phyloP scores from a whole-genome alignment of 1,284 basidiomycete genomes.

The Porogramme epimiltina region DNA sequence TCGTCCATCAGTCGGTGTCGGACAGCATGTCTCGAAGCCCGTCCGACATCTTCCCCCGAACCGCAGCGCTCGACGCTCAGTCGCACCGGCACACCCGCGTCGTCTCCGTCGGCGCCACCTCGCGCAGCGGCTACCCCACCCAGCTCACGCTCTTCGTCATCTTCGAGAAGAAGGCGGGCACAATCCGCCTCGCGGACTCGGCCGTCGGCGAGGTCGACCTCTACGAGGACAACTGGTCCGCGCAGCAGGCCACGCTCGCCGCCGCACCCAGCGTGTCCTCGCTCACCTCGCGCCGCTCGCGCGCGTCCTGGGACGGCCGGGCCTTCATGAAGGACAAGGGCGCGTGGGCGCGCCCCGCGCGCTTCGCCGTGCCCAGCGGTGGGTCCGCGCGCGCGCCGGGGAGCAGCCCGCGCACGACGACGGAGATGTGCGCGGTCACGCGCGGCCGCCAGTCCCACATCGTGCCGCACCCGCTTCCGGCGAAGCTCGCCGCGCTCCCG shows the following conservation, averaged over 20 bases:
- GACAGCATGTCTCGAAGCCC: slow-evolving; percentile 49
- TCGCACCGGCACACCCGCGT: slow-evolving; percentile 31
- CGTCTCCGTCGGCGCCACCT: slow-evolving; percentile 26
- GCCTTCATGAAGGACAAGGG: slow-evolving; percentile 44
- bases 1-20: slow-evolving; percentile 67
- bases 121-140: slow-evolving; percentile 49
- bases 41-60: slow-evolving; percentile 39
- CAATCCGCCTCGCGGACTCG: slow-evolving; percentile 77
- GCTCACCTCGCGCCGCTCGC: slow-evolving; percentile 39
- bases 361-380: slow-evolving; percentile 41
- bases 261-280: slow-evolving; percentile 24
- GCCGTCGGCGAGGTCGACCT: slow-evolving; percentile 77
- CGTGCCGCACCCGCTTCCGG: slow-evolving; percentile 65
- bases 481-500: slow-evolving; percentile 43
- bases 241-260: slow-evolving; percentile 17
- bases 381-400: slow-evolving; percentile 31
- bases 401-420: slow-evolving; percentile 26
- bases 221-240: slow-evolving; percentile 47
- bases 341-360: slow-evolving; percentile 56
- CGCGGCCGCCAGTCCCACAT: slow-evolving; percentile 70
- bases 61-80: slow-evolving; percentile 13
- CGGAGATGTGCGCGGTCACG: slow-evolving; percentile 62
- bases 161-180: slow-evolving; percentile 81
- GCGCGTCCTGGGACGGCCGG: slow-evolving; percentile 55
- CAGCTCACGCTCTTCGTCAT: slow-evolving; percentile 76